These are phyloP conservation scores for Ogataea kodamae DNA, from an alignment of 805 yeast species.

Conservation along the genomic window DNA sequence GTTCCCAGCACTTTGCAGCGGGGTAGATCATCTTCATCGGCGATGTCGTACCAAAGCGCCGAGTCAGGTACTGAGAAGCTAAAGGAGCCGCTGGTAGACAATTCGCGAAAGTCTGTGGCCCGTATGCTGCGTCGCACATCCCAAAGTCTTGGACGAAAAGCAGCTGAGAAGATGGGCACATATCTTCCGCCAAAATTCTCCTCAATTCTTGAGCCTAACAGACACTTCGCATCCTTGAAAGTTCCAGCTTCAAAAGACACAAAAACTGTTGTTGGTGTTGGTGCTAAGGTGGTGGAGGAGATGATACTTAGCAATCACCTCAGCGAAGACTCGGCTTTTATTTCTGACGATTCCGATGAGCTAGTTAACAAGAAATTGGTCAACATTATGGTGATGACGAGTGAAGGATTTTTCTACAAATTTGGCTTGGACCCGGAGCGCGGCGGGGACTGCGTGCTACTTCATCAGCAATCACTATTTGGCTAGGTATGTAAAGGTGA, in stretches of 20 bases:
- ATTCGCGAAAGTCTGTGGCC: slow-evolving; percentile 67
- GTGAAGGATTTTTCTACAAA: slow-evolving; percentile 81
- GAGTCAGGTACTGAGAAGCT: slow-evolving; percentile 21
- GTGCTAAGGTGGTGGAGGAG: slow-evolving; percentile 29
- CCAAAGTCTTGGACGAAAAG: slow-evolving; percentile 70
- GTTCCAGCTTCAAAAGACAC: slow-evolving; percentile 43
- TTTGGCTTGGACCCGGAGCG: slow-evolving; percentile 82
- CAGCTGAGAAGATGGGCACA: slow-evolving; percentile 88
- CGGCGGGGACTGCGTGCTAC: slow-evolving; percentile 90
- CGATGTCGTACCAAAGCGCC: slow-evolving; percentile 27
- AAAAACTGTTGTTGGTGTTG: slow-evolving; percentile 48
- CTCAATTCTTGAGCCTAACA: slow-evolving; percentile 82
- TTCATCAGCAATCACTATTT: slow-evolving; percentile 48
- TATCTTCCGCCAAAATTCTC: slow-evolving; percentile 80
- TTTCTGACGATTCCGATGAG: slow-evolving; percentile 22
- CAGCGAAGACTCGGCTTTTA: slow-evolving; percentile 14
- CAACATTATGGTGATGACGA: slow-evolving; percentile 75
- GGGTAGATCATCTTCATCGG: slow-evolving; percentile 25
- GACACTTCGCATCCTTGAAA: slow-evolving; percentile 83
- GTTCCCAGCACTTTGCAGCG: slow-evolving; percentile 15
- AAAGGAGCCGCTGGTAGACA: slow-evolving; percentile 68
- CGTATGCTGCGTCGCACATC: slow-evolving; percentile 74
- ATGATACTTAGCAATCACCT: slow-evolving; percentile 23
- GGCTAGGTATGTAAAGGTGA: slow-evolving; percentile 7
- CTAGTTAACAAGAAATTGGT: slow-evolving; percentile 29